Base-by-base conservation (phyloP, 1,284 basidiomycete genomes). In the Hymenochaete sp. region DNA sequence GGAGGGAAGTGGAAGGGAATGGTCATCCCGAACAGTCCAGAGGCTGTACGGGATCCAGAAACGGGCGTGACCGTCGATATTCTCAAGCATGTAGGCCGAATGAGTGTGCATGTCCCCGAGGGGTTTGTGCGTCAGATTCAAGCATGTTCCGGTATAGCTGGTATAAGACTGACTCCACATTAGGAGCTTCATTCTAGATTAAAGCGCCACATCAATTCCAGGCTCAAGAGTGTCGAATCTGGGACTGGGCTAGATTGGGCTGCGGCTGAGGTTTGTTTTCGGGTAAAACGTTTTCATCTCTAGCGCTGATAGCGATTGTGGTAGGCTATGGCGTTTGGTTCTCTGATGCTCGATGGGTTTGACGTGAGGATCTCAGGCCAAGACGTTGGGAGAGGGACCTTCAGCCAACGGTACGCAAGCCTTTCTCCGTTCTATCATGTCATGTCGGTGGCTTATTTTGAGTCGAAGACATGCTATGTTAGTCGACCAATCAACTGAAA, bases 291-390 rank as follows among this genome's bases (percentile, higher is more conserved):
- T 5, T 10, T 42, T 38, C 8, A 25, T 13, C 8, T 25, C n/a
- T 35, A 21, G 28, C 19, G 35, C 26, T 9, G 26, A 35, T 37
- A 26, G 39, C 6, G 5, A n/a, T 21, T 14, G 4, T 6, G 1
- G 31, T 40, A 83, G 78, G 83, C 88, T 0, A 66, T 93, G 63
- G 90, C 89, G 0, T 89, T 91, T 56, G 91, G 91, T 0, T 78
- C 85, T 1, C 67, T 93, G 29, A 75, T 93, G 75, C 62, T 75
- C 8, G 83, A 89, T 47, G 87, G 86, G 1, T 75, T 68, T 51
- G 82, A 93, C 57, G 72, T 93, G 11, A 75, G 90, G 11, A 85
- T 93, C 33, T 89, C 86, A 6, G 90, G 91, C 2, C 90, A 95
- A 61, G 91, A 93, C 57, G 88, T 91, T 0, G 91, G 90, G 0